Percentiles rank a stretch among this genome's conserved stretches.
Conservation (phyloP, 208 protist genomes). For the Crithidia bombi region DNA sequence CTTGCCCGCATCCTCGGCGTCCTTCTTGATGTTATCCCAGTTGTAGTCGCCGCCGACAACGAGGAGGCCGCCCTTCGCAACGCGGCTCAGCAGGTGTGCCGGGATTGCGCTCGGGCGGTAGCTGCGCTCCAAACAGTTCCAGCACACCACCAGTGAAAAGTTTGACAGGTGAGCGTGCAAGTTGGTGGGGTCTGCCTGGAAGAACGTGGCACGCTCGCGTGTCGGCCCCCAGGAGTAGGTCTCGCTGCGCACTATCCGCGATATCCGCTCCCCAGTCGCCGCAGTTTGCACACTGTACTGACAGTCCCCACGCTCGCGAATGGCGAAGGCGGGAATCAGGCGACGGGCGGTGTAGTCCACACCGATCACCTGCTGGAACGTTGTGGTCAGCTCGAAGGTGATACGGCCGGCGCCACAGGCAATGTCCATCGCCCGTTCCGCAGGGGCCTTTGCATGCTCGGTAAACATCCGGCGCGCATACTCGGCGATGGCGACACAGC, state of each 20-base stretch:
- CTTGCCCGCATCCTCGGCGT: constrained; percentile 21
- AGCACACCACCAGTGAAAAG: constrained; percentile 86
- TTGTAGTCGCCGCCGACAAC: constrained; percentile 76
- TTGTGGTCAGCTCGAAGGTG: constrained; percentile 78
- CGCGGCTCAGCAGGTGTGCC: constrained; percentile 66
- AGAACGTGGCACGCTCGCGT: constrained; percentile 78
- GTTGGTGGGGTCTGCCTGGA: constrained; percentile 89
- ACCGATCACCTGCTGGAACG: constrained; percentile 81
- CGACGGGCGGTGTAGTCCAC: constrained; percentile 84
- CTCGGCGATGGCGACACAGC: constrained; percentile 74
- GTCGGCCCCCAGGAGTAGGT: constrained; percentile 62
- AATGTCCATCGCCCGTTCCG: constrained; percentile 77
- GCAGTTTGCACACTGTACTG: constrained; percentile 61
- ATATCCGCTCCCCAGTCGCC: constrained; percentile 35
- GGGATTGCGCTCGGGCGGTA: constrained; percentile 76
- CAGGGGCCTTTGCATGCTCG: constrained; percentile 49
- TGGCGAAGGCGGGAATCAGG: constrained; percentile 86
- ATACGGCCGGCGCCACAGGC: constrained; percentile 85
- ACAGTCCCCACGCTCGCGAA: constrained; percentile 80
- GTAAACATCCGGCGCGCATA: constrained; percentile 54
- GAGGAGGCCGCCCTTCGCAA: constrained; percentile 70
- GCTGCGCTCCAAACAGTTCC: constrained; percentile 88
- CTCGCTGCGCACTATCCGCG: constrained; percentile 40
- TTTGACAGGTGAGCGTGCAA: constrained; percentile 81
- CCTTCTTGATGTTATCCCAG: constrained; percentile 57